Evolutionary conservation across 345 rosid genomes (phyloP), one percentile per base, ranked within the genome.

Genomic region (Salix purpurea): DNA sequence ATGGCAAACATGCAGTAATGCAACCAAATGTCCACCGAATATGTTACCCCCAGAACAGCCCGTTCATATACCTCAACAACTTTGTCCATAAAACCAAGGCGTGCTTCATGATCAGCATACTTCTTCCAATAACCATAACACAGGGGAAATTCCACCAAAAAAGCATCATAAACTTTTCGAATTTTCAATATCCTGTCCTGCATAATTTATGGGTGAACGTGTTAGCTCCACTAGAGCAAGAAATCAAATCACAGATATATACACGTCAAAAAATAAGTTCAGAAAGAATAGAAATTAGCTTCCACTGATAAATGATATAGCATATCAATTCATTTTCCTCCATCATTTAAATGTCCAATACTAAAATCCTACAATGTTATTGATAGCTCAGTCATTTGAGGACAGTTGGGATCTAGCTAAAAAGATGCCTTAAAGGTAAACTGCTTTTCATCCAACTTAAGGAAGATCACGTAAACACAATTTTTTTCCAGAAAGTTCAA

Each of bases 91-190:
- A 91, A 91, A 64, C 97, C 94, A 72, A 87, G 84, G 6, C 92
- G 89, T 48, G 95, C 95, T 85, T 96, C 99, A 74, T 94, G 97
- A 86, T 96, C 97, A 13, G 97, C 97, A 79, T 92, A 96, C 87
- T 93, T 96, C 87, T 96, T 93, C 99, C 99, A 96, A 73, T 93
- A 96, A 77, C 99, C 99, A 90, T 92, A 96, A 80, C 99, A 96
- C 80, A 94, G 74, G 58, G 97, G 99, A 66, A 92, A 96, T 82
- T 96, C 99, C 46, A 91, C 96, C 75, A 96, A 83, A 86, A 96
- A 96, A 39, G 90, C 87, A 87, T 93, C 98, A 83, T 96, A 96
- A 7, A 93, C 96, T 82, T 87, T 89, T 72, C 85, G 86, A 58
- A 96, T 96, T 84, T 93, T 96, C 79, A 87, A 50, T 73, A 93